A percentile compares a stretch with the other conserved stretches of the same genome.
Conservation (phyloP, 2,329 filamentous ascomycete species). For the Fusarium veterinarium region DNA sequence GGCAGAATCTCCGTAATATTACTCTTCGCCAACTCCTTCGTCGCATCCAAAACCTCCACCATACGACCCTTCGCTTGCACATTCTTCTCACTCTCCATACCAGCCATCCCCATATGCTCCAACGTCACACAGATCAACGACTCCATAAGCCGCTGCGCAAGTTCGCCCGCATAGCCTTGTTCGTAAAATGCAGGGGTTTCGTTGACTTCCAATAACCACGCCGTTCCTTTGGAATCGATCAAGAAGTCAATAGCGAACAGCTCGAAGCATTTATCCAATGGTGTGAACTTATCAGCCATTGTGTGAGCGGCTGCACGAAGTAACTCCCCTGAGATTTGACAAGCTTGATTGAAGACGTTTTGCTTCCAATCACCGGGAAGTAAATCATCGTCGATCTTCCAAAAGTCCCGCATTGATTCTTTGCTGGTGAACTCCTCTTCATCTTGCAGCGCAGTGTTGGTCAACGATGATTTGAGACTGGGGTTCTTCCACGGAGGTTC, state of each 20-base stretch:
- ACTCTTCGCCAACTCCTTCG: slow-evolving; percentile 33
- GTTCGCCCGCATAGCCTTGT: slow-evolving; percentile 48
- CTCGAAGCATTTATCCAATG: slow-evolving; percentile 53
- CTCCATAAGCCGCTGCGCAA: slow-evolving; percentile 52
- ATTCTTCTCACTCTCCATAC: neutral
- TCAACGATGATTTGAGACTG: slow-evolving; percentile 49
- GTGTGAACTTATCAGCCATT: slow-evolving; percentile 54
- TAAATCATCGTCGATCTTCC: slow-evolving; percentile 45
- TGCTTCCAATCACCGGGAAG: slow-evolving; percentile 50
- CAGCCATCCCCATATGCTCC: slow-evolving; percentile 48
- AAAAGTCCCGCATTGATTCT: slow-evolving; percentile 52
- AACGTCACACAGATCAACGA: slow-evolving; percentile 49
- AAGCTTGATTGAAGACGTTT: slow-evolving; percentile 50
- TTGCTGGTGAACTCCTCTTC: slow-evolving; percentile 48
- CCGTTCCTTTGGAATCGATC: slow-evolving; percentile 47
- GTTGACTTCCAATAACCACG: slow-evolving; percentile 54
- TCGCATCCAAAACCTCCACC: slow-evolving; percentile 38
- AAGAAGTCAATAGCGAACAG: slow-evolving; percentile 53
- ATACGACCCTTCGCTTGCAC: slow-evolving; percentile 1
- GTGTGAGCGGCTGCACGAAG: slow-evolving; percentile 51
- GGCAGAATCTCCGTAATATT: slow-evolving; percentile 42
- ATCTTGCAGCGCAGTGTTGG: slow-evolving; percentile 53
- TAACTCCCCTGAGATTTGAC: slow-evolving; percentile 49
- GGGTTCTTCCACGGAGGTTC: slow-evolving; percentile 52
- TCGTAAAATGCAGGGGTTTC: slow-evolving; percentile 55